A percentile compares a stretch with the other conserved stretches of the same genome.
Evolutionary conservation across 2,329 filamentous ascomycete species (phyloP).

Genomic region (Arthrobotrys sinensis): DNA sequence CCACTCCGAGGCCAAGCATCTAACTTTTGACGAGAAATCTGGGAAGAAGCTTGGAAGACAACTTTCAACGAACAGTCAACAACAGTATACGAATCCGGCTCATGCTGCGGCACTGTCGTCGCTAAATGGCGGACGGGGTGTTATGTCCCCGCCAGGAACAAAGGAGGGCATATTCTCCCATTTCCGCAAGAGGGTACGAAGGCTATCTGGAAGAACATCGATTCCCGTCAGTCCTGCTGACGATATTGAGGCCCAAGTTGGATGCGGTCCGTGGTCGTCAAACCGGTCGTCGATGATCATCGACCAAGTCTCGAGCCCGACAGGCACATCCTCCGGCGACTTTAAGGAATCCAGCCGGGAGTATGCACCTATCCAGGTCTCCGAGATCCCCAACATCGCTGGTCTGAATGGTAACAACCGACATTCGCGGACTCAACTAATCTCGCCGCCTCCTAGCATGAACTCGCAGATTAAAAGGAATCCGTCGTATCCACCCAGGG

Average conservation of each 20-base stretch:
- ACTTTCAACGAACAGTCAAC: slow-evolving; percentile 90
- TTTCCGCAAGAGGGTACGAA: slow-evolving; percentile 89
- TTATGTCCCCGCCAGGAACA: slow-evolving; percentile 83
- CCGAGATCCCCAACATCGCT: slow-evolving; percentile 53
- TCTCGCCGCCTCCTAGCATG: slow-evolving; percentile 65
- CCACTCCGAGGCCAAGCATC: slow-evolving; percentile 52
- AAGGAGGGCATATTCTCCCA: slow-evolving; percentile 99
- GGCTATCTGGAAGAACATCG: slow-evolving; percentile 92
- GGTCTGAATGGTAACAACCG: slow-evolving; percentile 51
- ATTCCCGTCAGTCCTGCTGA: slow-evolving; percentile 84
- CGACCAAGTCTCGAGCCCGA: slow-evolving; percentile 73
- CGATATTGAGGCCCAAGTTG: slow-evolving; percentile 92
- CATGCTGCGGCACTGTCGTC: slow-evolving; percentile 64
- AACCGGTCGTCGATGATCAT: slow-evolving; percentile 88
- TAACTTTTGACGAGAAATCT: slow-evolving; percentile 75
- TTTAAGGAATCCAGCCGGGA: slow-evolving; percentile 63
- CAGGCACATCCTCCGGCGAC: slow-evolving; percentile 66
- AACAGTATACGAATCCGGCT: slow-evolving; percentile 69
- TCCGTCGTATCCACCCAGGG: slow-evolving; percentile 65
- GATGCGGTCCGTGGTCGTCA: slow-evolving; percentile 88
- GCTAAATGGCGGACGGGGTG: slow-evolving; percentile 69
- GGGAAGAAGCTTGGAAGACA: slow-evolving; percentile 95
- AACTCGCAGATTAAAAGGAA: slow-evolving; percentile 68
- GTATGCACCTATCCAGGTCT: slow-evolving; percentile 59
- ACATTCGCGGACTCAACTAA: slow-evolving; percentile 58